Base-by-base conservation (phyloP, 2,329 filamentous ascomycete species). In the Neofusicoccum cordaticola region DNA sequence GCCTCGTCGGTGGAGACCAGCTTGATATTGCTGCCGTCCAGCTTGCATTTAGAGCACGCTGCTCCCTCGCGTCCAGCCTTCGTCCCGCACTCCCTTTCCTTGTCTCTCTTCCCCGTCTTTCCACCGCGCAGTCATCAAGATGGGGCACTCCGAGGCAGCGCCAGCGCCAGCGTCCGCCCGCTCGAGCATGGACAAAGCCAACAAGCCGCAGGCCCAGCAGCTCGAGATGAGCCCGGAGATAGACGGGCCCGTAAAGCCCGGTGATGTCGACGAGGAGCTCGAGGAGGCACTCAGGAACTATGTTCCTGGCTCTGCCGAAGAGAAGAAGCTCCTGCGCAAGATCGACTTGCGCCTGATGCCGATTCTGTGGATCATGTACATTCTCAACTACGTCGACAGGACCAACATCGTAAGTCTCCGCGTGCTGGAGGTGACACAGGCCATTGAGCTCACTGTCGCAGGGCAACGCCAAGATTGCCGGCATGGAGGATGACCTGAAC, bases 331-430 rank as follows among this genome's bases (percentile, higher is more conserved):
- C 69, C 83, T 87, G 74, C 84, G 87, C 69, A 93, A 92, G 79
- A 87, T 93, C 62, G 90, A 93, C 72, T 70, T 83, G 22, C 83
- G 89, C 62, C 66, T 92, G 74, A 79, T 92, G 69, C 89, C 89
- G 0, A 87, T 88, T 76, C 80, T 92, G 63, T 85, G 92, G 56
- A 74, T 92, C 68, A 90, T 92, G 79, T 92, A 92, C 72, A 90
- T 92, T 73, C 82, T 90, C 79, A 92, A 92, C 77, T 92, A 91
- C 74, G 76, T 90, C 13, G 87, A 89, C 71, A 80, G 87, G 39
- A 89, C 89, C 72, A 89, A 90, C 74, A 89, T 90, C 67, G 87
- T 64, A 31, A 50, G 62, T 42, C 34, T 47, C 17, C 5, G 27
- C 2, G 12, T 17, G 13, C 2, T 13, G 8, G n/a, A 41, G 9